Percentiles rank a stretch among this genome's conserved stretches.
Evolutionary conservation across 257 asterid species (phyloP).

Genomic region (Solanum etuberosum): DNA sequence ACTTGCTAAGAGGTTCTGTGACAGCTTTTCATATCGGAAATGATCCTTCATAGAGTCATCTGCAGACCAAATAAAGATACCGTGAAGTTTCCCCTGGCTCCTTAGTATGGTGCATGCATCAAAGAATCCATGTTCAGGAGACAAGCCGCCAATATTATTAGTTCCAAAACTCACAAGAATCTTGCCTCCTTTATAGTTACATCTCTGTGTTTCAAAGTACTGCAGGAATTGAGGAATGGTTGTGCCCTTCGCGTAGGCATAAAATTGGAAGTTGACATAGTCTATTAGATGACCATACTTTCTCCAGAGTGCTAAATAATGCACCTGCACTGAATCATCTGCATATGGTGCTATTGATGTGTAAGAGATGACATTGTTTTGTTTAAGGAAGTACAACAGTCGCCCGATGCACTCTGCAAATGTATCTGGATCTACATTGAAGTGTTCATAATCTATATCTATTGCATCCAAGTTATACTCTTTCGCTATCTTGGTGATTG

Average conservation of each 20-base stretch:
- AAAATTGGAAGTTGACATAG: conserved; percentile 66
- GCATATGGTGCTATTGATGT: conserved; percentile 66
- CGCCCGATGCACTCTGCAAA: conserved; percentile 63
- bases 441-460: conserved; percentile 75
- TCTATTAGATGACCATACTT: conserved; percentile 49
- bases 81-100: conserved; percentile 48
- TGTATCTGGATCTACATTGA: conserved; percentile 45
- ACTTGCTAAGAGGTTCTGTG: conserved; percentile 46
- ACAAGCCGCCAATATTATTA: conserved; percentile 52
- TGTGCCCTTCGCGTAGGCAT: conserved; percentile 41
- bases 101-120: conserved; percentile 41
- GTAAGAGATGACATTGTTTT: conserved; percentile 31
- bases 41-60: conserved; percentile 55
- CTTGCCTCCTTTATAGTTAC: conserved; percentile 43
- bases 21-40: conserved; percentile 37
- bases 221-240: conserved; percentile 44
- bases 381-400: conserved; percentile 42
- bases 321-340: conserved; percentile 26
- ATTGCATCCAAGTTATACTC: conserved; percentile 53
- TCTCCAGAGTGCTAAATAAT: conserved; percentile 58
- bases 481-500: conserved; percentile 33
- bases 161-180: conserved; percentile 54
- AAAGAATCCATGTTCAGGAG: conserved; percentile 53
- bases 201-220: conserved; percentile 41
- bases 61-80: conserved; percentile 79